Conservation (phyloP, 257 asterid genomes). For the Penstemon davidsonii region DNA sequence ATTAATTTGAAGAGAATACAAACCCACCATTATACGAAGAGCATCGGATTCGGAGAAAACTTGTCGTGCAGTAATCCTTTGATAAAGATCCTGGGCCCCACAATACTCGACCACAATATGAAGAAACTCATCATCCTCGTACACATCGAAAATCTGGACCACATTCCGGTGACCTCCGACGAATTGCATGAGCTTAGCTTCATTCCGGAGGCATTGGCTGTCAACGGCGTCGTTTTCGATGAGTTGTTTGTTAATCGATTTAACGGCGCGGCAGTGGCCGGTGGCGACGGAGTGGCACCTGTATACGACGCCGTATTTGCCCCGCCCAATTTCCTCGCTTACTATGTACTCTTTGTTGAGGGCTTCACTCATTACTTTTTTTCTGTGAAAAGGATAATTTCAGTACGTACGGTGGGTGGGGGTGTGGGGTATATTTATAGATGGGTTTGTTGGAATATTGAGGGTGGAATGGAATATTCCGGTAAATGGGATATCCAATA, state of each 20-base stretch:
- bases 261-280: slow-evolving; percentile 61
- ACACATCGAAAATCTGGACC: slow-evolving; percentile 45
- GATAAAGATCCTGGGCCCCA: slow-evolving; percentile 51
- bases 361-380: slow-evolving; percentile 50
- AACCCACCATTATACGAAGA: slow-evolving; percentile 56
- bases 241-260: slow-evolving; percentile 58
- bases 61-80: slow-evolving; percentile 36
- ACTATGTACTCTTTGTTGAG: slow-evolving; percentile 54
- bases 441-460: slow-evolving; percentile 24
- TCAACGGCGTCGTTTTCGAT: slow-evolving; percentile 61
- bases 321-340: slow-evolving; percentile 67
- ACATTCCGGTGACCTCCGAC: slow-evolving; percentile 48
- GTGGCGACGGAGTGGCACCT: slow-evolving; percentile 51
- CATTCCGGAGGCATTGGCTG: slow-evolving; percentile 60
- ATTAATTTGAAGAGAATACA: too few species aligned
- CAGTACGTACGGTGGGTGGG: slow-evolving; percentile 31
- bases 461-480: slow-evolving; percentile 33
- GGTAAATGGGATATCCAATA: too few species aligned
- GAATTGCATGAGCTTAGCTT: slow-evolving; percentile 56
- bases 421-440: slow-evolving; percentile 15
- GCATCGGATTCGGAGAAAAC: slow-evolving; percentile 60
- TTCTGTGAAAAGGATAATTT: slow-evolving; percentile 10
- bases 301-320: slow-evolving; percentile 70
- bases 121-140: slow-evolving; percentile 60
- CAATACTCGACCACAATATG: slow-evolving; percentile 70